Percentiles rank a stretch among this genome's conserved stretches.
Evolutionary conservation across 139 green algal species (phyloP).

Genomic region (Chlamydomonas incerta): DNA sequence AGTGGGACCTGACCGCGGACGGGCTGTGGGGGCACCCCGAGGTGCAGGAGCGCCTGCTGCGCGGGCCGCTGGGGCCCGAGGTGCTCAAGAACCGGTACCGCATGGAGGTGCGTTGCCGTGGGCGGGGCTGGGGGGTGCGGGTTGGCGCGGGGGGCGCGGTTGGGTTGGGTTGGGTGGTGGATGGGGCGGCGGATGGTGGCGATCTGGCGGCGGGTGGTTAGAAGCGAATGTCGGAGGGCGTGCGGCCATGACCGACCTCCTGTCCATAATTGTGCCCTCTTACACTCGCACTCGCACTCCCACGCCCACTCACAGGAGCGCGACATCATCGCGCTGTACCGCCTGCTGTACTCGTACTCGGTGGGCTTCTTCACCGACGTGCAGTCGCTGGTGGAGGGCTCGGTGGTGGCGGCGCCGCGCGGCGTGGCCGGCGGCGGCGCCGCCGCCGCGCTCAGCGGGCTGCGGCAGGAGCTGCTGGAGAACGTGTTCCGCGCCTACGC

Average conservation of each 20-base stretch:
- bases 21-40: slow-evolving; percentile 6
- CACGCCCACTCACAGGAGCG: slow-evolving; percentile 34
- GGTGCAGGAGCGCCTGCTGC: slow-evolving; percentile 26
- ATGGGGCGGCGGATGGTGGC: no score
- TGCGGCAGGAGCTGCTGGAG: slow-evolving; percentile 54
- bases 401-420: neutral
- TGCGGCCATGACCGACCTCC: no score
- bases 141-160: no score
- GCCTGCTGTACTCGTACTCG: slow-evolving; percentile 54
- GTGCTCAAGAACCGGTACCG: slow-evolving; percentile 35
- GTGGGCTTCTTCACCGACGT: slow-evolving; percentile 48
- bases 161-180: no score
- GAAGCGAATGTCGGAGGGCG: no score
- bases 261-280: no score
- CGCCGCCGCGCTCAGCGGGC: neutral
- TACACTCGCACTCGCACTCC: neutral
- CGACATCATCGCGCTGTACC: slow-evolving; percentile 53
- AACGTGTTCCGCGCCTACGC: slow-evolving; percentile 44
- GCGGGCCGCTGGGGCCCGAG: slow-evolving; percentile 53
- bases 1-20: slow-evolving; percentile 52
- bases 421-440: neutral
- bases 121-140: no score
- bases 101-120: slow-evolving; percentile 33
- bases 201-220: no score
- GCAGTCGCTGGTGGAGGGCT: slow-evolving; percentile 23